Conservation (phyloP, 2,329 filamentous ascomycete genomes). For the Passalora sequoiae region DNA sequence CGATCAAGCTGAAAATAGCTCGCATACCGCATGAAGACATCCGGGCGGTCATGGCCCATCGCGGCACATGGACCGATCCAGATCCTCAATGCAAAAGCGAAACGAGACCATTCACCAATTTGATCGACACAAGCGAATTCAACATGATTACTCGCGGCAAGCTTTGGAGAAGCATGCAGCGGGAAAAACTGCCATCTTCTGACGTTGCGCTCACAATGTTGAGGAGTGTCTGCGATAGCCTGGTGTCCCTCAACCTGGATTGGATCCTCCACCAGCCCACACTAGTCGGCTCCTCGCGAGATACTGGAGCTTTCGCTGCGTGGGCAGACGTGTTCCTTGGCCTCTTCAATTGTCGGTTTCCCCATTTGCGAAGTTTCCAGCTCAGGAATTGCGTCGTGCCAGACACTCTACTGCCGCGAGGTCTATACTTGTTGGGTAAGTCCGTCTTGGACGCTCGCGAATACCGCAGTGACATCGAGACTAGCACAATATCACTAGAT, state of each 20-base stretch:
- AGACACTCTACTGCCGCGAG: constrained; percentile 34
- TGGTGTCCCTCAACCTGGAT: constrained; percentile 35
- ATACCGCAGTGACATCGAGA: background rate
- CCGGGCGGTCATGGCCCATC: constrained; percentile 17
- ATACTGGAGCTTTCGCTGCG: constrained; percentile 2
- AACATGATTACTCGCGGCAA: constrained; percentile 1
- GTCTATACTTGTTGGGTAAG: constrained; percentile 34
- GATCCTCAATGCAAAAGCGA: too few relatives aligned
- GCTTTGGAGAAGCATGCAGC: constrained; percentile 16
- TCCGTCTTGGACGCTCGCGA: background rate
- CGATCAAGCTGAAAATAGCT: background rate
- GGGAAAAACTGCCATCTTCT: constrained; percentile 23
- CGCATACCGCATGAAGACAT: background rate
- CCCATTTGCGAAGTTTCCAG: constrained; percentile 43
- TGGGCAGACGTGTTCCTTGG: constrained; percentile 27
- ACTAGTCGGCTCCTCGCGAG: constrained; percentile 1
- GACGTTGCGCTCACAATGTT: constrained; percentile 20
- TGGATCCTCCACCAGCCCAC: constrained; percentile 29
- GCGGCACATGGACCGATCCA: constrained; percentile 16
- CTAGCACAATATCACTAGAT: constrained; percentile 3
- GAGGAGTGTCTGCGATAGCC: constrained; percentile 19
- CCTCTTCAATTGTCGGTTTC: constrained; percentile 38
- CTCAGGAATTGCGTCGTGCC: constrained; percentile 41
- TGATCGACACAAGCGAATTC: constrained; percentile 15
- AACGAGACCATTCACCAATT: constrained; percentile 2